Percentiles rank a stretch among this genome's conserved stretches.
Conservation (phyloP, 1,284 basidiomycete species). For the Microbotryomycetes sp. region DNA sequence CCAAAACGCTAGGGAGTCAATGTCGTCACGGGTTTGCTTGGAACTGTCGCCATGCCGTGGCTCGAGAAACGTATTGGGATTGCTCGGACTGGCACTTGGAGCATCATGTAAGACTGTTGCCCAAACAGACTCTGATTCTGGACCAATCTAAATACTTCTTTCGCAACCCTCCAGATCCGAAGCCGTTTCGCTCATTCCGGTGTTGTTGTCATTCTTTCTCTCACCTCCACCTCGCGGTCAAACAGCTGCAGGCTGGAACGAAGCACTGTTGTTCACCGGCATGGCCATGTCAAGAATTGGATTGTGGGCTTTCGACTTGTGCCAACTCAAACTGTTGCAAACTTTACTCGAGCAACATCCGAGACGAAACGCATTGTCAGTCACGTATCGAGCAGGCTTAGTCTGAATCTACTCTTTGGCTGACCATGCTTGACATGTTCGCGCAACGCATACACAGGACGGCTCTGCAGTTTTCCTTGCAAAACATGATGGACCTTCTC, state of each 20-base stretch:
- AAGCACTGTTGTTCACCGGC: constrained; percentile 32
- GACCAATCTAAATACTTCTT: background rate
- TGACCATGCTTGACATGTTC: background rate
- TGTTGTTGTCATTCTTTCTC: constrained; percentile 29
- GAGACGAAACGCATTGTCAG: constrained; percentile 39
- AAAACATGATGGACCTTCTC: constrained; percentile 42
- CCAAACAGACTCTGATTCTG: background rate
- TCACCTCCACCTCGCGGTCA: constrained; percentile 3
- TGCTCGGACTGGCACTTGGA: constrained; percentile 46
- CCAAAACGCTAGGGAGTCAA: constrained; percentile 41
- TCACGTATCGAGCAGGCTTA: too few species aligned
- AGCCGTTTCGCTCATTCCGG: constrained; percentile 39
- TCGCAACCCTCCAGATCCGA: constrained; percentile 36
- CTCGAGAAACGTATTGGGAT: constrained; percentile 44
- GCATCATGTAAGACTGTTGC: constrained; percentile 40
- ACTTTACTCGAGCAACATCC: constrained; percentile 41
- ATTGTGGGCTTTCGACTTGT: constrained; percentile 48
- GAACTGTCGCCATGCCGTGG: constrained; percentile 46
- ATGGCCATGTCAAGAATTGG: constrained; percentile 39
- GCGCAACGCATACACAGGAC: too few species aligned
- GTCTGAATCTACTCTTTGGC: background rate
- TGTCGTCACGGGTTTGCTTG: constrained; percentile 45
- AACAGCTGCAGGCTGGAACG: constrained; percentile 10
- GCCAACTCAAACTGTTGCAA: constrained; percentile 43
- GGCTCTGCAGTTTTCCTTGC: constrained; percentile 43